phyloP scores from a whole-genome alignment of 2,329 filamentous ascomycete species.

The Hypoxylon sp. region DNA sequence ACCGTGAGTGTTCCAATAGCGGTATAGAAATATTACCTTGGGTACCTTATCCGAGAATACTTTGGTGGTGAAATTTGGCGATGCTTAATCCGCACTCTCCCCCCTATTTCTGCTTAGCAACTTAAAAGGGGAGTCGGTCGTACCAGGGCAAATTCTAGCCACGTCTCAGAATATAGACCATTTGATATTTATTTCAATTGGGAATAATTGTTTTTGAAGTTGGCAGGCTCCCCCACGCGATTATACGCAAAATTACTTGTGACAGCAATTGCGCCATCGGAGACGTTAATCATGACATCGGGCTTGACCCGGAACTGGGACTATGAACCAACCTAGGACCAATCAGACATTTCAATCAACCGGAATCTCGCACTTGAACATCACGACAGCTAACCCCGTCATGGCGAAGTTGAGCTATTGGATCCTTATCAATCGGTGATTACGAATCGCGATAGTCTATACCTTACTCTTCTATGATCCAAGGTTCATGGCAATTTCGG shows the following conservation, averaged over 20 bases:
- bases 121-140: neutral
- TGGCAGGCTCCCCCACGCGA: conserved; percentile 14
- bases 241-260: conserved; percentile 15
- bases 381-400: conserved; percentile 44
- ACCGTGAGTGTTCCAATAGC: too few species aligned
- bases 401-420: conserved; percentile 37
- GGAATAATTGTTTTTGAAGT: neutral
- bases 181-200: neutral
- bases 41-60: neutral
- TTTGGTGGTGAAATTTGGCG: neutral
- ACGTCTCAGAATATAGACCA: neutral
- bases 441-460: conserved; percentile 23
- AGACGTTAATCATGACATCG: conserved; percentile 42
- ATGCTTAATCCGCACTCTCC: neutral
- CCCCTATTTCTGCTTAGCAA: conserved; percentile 5
- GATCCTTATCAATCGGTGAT: conserved; percentile 35
- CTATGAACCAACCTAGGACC: conserved; percentile 8
- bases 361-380: conserved; percentile 6
- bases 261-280: conserved; percentile 41
- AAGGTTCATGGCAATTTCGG: conserved; percentile 1
- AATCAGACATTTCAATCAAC: conserved; percentile 25
- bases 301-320: conserved; percentile 13
- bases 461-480: neutral
- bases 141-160: neutral
- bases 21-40: neutral